phyloP scores from a whole-genome alignment of 805 yeast species.

The Candida chilensis region DNA sequence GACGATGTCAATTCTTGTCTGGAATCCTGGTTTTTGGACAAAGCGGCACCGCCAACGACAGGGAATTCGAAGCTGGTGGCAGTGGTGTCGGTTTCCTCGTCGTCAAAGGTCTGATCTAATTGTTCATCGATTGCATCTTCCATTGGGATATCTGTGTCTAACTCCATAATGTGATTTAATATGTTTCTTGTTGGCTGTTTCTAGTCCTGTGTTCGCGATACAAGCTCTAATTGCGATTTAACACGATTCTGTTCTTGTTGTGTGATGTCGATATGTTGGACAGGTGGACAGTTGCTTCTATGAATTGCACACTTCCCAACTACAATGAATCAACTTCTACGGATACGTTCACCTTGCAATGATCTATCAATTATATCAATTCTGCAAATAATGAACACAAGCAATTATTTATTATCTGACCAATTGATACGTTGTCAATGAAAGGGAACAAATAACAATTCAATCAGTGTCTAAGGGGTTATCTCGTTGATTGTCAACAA shows the following conservation, averaged over 20 bases:
- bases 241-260: not conserved
- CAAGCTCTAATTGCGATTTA: not conserved
- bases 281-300: not conserved
- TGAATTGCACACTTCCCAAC: not conserved
- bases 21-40: conserved; percentile 25
- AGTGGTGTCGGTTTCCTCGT: conserved; percentile 8
- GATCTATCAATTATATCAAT: no score
- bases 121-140: conserved; percentile 59
- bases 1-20: conserved; percentile 20
- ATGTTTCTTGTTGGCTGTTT: no score
- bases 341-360: no score
- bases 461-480: no score
- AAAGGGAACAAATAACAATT: no score
- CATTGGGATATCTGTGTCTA: conserved; percentile 79
- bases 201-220: not conserved
- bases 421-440: no score
- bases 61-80: conserved; percentile 11
- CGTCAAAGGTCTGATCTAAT: conserved; percentile 20
- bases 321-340: no score
- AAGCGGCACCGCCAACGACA: conserved; percentile 23
- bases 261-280: not conserved
- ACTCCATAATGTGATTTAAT: conserved; percentile 41
- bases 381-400: no score
- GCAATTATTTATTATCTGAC: no score
- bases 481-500: no score